Conservation (phyloP, 305 asterid genomes). For the Petunia hybrid region DNA sequence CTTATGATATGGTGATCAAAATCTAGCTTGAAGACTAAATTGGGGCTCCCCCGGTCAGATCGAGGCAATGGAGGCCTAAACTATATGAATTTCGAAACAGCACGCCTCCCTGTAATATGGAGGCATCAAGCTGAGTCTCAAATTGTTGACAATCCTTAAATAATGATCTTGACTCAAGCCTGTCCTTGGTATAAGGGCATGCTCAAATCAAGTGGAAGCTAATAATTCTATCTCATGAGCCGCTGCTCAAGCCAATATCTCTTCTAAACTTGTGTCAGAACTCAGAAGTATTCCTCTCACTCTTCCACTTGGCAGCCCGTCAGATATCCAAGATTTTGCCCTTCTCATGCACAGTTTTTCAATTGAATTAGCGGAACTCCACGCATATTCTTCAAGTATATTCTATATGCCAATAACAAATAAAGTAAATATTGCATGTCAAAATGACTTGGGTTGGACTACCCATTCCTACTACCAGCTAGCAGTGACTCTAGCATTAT, state of each 20-base stretch:
- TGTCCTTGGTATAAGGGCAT: conserved; percentile 1
- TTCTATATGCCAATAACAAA: conserved; percentile 7
- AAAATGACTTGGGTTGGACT: conserved; percentile 17
- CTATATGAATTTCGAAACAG: conserved; percentile 16
- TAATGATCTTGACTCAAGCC: conserved; percentile 20
- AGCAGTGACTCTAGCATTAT: not conserved
- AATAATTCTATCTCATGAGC: conserved; percentile 16
- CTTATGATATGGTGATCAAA: not conserved
- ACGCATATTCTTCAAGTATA: not conserved
- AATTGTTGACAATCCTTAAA: conserved; percentile 21
- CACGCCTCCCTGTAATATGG: conserved; percentile 13
- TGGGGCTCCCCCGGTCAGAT: conserved; percentile 3
- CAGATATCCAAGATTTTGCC: conserved; percentile 14
- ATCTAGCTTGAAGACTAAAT: conserved; percentile 24
- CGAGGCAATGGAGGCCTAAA: conserved; percentile 16
- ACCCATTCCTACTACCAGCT: conserved; percentile 1
- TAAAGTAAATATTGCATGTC: conserved; percentile 18
- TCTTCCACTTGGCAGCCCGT: conserved; percentile 12
- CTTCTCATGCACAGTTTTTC: conserved; percentile 2
- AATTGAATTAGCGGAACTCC: not conserved
- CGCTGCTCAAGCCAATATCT: conserved; percentile 13
- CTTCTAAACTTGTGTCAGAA: conserved; percentile 16
- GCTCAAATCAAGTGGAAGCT: conserved; percentile 15
- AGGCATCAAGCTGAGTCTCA: conserved; percentile 5
- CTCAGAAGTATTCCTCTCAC: not conserved